Evolutionary conservation across 1,284 basidiomycete species (phyloP).

Genomic region (Ganoderma multipileum): DNA sequence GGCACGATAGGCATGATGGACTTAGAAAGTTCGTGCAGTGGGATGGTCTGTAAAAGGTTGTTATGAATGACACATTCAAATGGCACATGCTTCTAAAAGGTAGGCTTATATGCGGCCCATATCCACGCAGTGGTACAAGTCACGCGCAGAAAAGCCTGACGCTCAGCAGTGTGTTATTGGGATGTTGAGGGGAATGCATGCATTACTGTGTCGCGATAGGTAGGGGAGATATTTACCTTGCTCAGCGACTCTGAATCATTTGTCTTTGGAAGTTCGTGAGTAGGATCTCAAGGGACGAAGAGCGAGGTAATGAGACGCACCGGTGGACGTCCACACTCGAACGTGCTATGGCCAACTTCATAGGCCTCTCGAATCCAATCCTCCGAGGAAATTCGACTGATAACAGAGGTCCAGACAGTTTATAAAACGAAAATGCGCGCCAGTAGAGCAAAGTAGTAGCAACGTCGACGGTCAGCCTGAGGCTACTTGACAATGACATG

Average conservation of each 20-base stretch:
- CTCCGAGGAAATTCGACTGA: background rate
- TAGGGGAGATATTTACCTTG: background rate
- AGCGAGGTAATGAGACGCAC: background rate
- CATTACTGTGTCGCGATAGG: background rate
- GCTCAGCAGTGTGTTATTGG: background rate
- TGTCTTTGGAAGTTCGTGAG: background rate
- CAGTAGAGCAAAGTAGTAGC: background rate
- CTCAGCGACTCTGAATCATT: background rate
- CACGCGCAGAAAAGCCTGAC: background rate
- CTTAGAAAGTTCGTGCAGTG: background rate
- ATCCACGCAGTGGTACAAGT: background rate
- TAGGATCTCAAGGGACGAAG: background rate
- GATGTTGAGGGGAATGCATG: background rate
- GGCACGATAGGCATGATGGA: conserved; percentile 32
- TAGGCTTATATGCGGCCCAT: background rate
- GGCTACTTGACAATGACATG: too few relatives aligned
- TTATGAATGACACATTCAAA: background rate
- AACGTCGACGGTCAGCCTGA: background rate
- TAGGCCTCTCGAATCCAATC: background rate
- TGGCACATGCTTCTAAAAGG: background rate
- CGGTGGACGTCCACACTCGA: background rate
- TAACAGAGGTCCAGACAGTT: background rate
- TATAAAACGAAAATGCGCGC: background rate
- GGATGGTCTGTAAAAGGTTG: background rate
- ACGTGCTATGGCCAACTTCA: background rate